phyloP scores from a whole-genome alignment of 2,329 filamentous ascomycete genomes.

The Penicillium sp. region DNA sequence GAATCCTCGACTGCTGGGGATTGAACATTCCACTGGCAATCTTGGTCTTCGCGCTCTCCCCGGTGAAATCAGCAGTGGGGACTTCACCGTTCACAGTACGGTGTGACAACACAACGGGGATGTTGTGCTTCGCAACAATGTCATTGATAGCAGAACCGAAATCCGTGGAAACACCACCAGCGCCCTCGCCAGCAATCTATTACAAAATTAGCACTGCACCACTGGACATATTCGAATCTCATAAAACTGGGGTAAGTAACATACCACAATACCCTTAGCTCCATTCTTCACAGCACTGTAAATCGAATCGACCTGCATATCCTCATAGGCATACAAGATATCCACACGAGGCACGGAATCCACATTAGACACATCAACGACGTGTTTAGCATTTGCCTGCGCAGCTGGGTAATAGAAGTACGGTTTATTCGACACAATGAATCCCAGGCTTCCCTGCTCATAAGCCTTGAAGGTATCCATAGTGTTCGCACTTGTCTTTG shows the following conservation, averaged over 20 bases:
- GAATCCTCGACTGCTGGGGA: constrained; percentile 11
- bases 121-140: constrained; percentile 13
- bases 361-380: constrained; percentile 18
- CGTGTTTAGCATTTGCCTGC: constrained; percentile 47
- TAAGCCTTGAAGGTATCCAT: constrained; percentile 62
- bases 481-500: constrained; percentile 63
- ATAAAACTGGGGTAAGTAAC: neutral
- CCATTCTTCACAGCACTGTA: constrained; percentile 25
- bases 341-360: constrained; percentile 27
- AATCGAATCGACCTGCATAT: constrained; percentile 28
- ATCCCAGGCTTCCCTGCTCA: constrained; percentile 59
- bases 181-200: constrained; percentile 27
- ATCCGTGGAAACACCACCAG: constrained; percentile 22
- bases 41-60: constrained; percentile 11
- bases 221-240: neutral
- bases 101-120: constrained; percentile 26
- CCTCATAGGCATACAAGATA: constrained; percentile 30
- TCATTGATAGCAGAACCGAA: constrained; percentile 20
- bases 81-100: constrained; percentile 30
- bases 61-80: constrained; percentile 17
- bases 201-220: neutral
- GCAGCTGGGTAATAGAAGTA: constrained; percentile 60
- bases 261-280: constrained; percentile 28
- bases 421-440: constrained; percentile 58
- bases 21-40: constrained; percentile 26